A percentile compares a stretch with the other conserved stretches of the same genome.
Evolutionary conservation across 1,284 basidiomycete species (phyloP).

Genomic region (Rhodotorula sp.): DNA sequence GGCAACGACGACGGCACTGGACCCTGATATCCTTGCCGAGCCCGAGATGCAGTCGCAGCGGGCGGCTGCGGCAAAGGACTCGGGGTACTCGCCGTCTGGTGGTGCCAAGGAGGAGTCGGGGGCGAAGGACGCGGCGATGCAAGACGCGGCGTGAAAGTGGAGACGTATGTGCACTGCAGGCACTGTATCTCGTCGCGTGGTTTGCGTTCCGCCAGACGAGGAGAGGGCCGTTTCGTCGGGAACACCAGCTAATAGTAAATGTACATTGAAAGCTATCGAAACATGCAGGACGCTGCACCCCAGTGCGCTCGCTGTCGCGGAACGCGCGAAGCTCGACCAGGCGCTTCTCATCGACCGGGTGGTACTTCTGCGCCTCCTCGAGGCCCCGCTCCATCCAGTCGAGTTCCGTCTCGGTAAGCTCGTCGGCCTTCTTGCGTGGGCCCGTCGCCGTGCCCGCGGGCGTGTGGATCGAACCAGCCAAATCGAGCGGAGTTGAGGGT

Average conservation of each 20-base stretch:
- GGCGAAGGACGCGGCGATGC: no score
- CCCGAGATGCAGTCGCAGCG: not conserved
- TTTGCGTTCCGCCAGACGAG: no score
- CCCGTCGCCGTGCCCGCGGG: no score
- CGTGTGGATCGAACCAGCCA: no score
- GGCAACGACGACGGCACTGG: not conserved
- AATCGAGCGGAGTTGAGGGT: not conserved
- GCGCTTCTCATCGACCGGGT: constrained; percentile 19
- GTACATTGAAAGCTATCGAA: no score
- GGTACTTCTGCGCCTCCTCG: constrained; percentile 8
- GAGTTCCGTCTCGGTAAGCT: constrained; percentile 27
- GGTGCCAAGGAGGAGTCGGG: no score
- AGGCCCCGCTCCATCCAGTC: constrained; percentile 34
- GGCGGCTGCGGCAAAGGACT: not conserved
- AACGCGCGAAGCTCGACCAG: constrained; percentile 14
- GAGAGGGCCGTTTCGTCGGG: no score
- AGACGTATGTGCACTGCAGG: no score
- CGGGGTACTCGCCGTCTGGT: no score
- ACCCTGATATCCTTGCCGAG: not conserved
- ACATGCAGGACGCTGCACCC: not conserved
- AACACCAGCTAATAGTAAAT: no score
- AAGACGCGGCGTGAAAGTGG: no score
- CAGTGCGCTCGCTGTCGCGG: not conserved
- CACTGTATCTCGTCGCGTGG: no score
- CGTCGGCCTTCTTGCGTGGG: not conserved